Base-by-base conservation (phyloP, 192 early-diverging fungal genomes). In the Backusella luteola region DNA sequence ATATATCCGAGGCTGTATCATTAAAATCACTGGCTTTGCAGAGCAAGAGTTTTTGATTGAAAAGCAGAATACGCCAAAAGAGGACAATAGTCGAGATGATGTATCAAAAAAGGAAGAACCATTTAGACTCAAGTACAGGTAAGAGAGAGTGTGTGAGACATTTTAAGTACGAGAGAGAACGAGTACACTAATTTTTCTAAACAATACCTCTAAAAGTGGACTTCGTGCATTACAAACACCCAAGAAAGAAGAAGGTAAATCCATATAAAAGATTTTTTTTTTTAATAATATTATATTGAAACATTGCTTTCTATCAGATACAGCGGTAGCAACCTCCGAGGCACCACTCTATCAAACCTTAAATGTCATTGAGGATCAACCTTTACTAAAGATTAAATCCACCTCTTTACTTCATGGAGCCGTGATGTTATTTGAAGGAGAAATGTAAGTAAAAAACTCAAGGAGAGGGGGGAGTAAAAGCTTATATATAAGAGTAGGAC, bases 341-440 rank as follows among this genome's bases (percentile, higher is more conserved):
- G 42, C n/a, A 29, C 15, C 39, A 14, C 21, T 49, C 2, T 29
- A 71, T 32, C 39, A 71, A 46, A 32, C 32, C 6, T 52, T 78
- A 26, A 34, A 38, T 53, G 91, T 95, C 12, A 91, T 95, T 39
- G 84, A 86, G 11, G 80, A 83, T 6, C 93, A 92, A 49, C 93
- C 94, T 1, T 63, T 92, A 42, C 56, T 95, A 34, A 90, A 94
- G 67, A 87, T 94, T 35, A 90, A 83, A 71, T 87, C 77, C 8
- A 90, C 84, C 29, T 92, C 82, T 23, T 81, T 83, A 26, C 79
- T 82, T 75, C 88, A 92, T 69, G 86, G 88, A 26, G 92, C 94
- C 4, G 73, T 93, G 17, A 95, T 94, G 92, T 74, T 95, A 23
- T 95, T 92, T 77, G 94, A 95, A 75, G 94, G 94, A 34, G 94